phyloP scores from a whole-genome alignment of 306 rosid genomes.

The Arachis stenosperma region DNA sequence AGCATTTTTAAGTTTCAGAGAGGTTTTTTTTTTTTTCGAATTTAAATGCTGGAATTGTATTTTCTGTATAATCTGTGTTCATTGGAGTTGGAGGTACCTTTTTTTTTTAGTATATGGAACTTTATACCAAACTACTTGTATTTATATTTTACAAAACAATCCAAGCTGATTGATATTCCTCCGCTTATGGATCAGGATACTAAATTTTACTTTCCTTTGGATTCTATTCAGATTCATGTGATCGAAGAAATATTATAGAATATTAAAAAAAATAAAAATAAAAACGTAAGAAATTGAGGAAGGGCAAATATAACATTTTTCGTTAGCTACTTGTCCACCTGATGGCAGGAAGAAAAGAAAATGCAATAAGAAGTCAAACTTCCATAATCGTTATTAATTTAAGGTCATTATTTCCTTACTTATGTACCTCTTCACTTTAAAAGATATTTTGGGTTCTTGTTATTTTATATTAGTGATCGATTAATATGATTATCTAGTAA shows the following conservation, averaged over 20 bases:
- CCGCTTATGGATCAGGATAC: background rate
- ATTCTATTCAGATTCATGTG: background rate
- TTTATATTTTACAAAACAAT: background rate
- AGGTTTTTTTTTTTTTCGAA: too few relatives aligned
- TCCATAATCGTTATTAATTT: background rate
- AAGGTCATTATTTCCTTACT: too few relatives aligned
- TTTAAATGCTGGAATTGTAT: too few relatives aligned
- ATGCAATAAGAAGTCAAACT: background rate
- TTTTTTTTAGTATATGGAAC: background rate
- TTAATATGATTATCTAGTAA: slow-evolving; percentile 15
- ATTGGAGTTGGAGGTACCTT: background rate
- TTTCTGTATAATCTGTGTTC: background rate
- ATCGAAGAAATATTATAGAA: too few relatives aligned
- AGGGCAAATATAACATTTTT: background rate
- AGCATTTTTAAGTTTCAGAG: background rate
- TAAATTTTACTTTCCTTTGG: background rate
- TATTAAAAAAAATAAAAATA: too few relatives aligned
- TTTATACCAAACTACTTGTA: background rate
- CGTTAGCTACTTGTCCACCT: background rate
- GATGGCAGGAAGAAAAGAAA: background rate
- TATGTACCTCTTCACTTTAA: too few relatives aligned
- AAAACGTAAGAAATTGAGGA: background rate
- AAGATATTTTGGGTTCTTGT: too few relatives aligned
- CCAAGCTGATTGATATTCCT: background rate
- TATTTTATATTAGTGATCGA: slow-evolving; percentile 22